Percentiles rank a stretch among this genome's conserved stretches.
Conservation (phyloP, 1,139 yeast species). For the Pichia sp. region DNA sequence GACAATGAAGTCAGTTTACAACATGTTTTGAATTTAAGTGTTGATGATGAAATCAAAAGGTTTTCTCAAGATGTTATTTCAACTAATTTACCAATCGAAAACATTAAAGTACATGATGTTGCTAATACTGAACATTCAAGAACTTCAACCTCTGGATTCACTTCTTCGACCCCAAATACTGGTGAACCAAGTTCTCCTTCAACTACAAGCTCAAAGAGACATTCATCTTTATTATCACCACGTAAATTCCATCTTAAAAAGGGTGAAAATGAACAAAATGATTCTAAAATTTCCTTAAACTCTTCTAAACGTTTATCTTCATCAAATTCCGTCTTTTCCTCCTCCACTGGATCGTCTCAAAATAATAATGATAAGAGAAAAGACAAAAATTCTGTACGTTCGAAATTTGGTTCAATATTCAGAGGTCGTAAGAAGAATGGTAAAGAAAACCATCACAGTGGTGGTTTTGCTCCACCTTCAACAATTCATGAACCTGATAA, state of each 20-base stretch:
- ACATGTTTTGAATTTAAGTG: conserved; percentile 54
- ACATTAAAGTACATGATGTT: conserved; percentile 7
- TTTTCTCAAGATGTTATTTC: conserved; percentile 41
- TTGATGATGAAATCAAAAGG: conserved; percentile 49
- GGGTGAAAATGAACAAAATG: conserved; percentile 1
- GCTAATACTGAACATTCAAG: conserved; percentile 10
- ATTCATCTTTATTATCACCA: conserved; percentile 11
- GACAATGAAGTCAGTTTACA: conserved; percentile 63
- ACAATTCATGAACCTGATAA: conserved; percentile 32
- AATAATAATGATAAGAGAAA: conserved; percentile 16
- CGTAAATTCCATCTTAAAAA: conserved; percentile 11
- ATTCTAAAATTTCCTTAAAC: conserved; percentile 14
- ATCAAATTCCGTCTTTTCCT: conserved; percentile 13
- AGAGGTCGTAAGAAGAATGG: conserved; percentile 45
- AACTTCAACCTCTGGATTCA: conserved; percentile 14
- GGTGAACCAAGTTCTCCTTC: background rate
- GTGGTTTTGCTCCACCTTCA: conserved; percentile 15
- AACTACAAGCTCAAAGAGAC: conserved; percentile 7
- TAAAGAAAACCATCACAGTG: conserved; percentile 30
- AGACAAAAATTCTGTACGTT: conserved; percentile 46
- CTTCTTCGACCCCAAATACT: conserved; percentile 6
- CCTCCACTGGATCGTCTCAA: conserved; percentile 8
- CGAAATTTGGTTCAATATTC: conserved; percentile 81
- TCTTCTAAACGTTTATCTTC: conserved; percentile 15
- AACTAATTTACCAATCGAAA: conserved; percentile 21